phyloP scores from a whole-genome alignment of 2,329 filamentous ascomycete genomes.

The Aureobasidium mangrovei region DNA sequence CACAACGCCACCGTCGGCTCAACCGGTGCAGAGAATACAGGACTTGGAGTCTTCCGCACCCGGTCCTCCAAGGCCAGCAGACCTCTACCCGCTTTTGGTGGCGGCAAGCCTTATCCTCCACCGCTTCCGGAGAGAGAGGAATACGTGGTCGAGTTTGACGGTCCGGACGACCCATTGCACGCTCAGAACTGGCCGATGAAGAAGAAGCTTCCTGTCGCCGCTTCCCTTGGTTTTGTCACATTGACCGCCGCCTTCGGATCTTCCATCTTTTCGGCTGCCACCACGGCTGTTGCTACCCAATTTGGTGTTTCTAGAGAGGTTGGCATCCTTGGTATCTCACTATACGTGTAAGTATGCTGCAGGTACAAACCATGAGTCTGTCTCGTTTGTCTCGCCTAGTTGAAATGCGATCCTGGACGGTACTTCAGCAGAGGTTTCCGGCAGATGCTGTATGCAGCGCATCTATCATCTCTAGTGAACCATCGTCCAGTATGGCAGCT shows the following conservation, averaged over 20 bases:
- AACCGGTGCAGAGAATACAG: neutral
- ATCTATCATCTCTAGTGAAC: no score
- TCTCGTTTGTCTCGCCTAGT: neutral
- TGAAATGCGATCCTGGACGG: neutral
- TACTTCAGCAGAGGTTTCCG: no score
- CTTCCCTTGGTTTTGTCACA: conserved; percentile 65
- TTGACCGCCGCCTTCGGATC: conserved; percentile 59
- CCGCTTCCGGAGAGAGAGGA: conserved; percentile 60
- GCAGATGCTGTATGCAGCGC: no score
- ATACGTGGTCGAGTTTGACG: conserved; percentile 77
- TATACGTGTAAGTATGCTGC: conserved; percentile 25
- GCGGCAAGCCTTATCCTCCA: conserved; percentile 66
- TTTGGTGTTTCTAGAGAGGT: conserved; percentile 34
- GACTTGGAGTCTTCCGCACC: conserved; percentile 25
- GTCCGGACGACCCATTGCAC: conserved; percentile 62
- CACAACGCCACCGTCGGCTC: conserved; percentile 63
- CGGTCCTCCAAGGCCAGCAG: conserved; percentile 41
- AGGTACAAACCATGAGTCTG: neutral
- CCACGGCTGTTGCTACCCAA: conserved; percentile 33
- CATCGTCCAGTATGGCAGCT: neutral
- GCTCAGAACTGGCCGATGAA: conserved; percentile 76
- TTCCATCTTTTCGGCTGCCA: conserved; percentile 38
- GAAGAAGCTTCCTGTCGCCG: conserved; percentile 65
- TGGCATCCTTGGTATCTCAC: conserved; percentile 28
- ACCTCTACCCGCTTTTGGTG: conserved; percentile 61